phyloP scores from a whole-genome alignment of 192 early-diverging fungal species.

The Cetraspora pellucida region DNA sequence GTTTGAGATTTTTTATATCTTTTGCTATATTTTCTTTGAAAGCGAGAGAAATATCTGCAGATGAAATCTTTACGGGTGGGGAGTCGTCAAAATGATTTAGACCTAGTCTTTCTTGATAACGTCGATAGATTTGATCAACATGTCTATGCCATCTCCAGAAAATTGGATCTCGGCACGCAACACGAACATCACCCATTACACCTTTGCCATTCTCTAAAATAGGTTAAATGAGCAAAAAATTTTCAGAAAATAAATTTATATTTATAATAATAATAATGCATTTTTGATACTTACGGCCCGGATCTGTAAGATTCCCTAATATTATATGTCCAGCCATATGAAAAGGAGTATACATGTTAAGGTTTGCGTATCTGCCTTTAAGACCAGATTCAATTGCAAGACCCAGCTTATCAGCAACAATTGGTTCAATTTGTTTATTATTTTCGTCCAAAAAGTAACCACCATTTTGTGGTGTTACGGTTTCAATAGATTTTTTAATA shows the following conservation, averaged over 20 bases:
- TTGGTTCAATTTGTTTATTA: neutral
- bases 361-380: too few relatives aligned
- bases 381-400: neutral
- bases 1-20: too few relatives aligned
- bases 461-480: too few relatives aligned
- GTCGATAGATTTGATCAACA: neutral
- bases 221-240: neutral
- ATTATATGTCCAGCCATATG: neutral
- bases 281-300: neutral
- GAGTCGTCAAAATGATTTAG: neutral
- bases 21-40: too few relatives aligned
- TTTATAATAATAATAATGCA: neutral
- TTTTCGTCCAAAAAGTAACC: neutral
- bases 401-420: neutral
- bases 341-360: neutral
- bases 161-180: neutral
- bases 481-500: neutral
- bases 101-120: neutral
- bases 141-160: conserved; percentile 21
- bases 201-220: neutral
- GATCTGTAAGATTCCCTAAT: neutral
- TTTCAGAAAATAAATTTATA: neutral
- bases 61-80: neutral
- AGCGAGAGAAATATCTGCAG: neutral
- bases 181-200: neutral